Conservation (phyloP, 108 stramenopile genomes). For the Epithemia pelagica region DNA sequence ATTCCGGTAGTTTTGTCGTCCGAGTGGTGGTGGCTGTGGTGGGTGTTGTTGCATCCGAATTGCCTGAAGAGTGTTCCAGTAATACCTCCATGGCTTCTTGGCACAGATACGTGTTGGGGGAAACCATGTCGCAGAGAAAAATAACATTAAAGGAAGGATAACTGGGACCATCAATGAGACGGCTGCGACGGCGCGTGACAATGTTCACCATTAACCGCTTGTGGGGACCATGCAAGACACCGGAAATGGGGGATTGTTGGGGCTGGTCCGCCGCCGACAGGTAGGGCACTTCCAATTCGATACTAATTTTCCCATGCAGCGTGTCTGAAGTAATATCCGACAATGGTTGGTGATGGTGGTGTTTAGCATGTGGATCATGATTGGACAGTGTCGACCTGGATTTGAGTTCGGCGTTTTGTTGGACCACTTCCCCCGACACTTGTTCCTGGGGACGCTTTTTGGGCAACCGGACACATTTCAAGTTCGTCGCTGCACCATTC, state of each 20-base stretch:
- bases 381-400: no score
- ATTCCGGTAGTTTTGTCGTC: background rate
- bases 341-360: no score
- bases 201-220: conserved; percentile 3
- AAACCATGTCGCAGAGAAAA: background rate
- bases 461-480: no score
- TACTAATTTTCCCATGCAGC: background rate
- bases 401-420: no score
- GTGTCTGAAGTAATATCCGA: background rate
- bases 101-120: background rate
- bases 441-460: no score
- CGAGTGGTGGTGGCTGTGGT: no score
- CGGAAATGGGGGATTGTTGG: background rate
- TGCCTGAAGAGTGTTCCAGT: background rate
- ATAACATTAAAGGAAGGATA: conserved; percentile 1
- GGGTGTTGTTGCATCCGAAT: conserved; percentile 4
- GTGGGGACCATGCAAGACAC: background rate
- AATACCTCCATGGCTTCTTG: background rate
- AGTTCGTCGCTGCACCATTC: no score
- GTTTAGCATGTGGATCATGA: no score
- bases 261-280: background rate
- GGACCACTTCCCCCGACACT: no score
- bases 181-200: background rate
- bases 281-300: background rate
- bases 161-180: background rate